Conservation (phyloP, 2,329 filamentous ascomycete species). For the Hypomyces rosellus region DNA sequence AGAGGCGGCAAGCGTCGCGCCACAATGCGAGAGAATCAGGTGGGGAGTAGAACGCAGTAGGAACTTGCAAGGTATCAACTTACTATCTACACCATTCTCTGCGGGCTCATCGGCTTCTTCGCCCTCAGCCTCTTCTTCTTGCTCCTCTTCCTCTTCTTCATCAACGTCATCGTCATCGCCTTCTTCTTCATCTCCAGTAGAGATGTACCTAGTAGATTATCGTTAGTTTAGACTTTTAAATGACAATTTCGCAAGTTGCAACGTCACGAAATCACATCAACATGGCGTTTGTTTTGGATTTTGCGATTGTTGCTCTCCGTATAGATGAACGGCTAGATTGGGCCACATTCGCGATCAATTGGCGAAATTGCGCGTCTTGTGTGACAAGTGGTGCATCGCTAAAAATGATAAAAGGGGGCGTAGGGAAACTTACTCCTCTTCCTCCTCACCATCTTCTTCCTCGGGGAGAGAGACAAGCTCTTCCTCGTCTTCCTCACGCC, state of each 20-base stretch:
- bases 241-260: neutral
- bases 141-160: constrained; percentile 32
- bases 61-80: constrained; percentile 10
- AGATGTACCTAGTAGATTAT: constrained; percentile 26
- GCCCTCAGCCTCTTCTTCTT: constrained; percentile 30
- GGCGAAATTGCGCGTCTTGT: neutral
- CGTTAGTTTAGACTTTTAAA: neutral
- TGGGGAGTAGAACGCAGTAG: neutral
- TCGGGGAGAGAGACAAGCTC: constrained; percentile 50
- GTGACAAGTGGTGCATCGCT: no score
- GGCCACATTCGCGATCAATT: neutral
- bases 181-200: constrained; percentile 35
- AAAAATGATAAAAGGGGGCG: neutral
- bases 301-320: neutral
- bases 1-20: neutral
- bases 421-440: constrained; percentile 43
- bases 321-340: no score
- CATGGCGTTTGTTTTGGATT: neutral
- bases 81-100: constrained; percentile 32
- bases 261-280: neutral
- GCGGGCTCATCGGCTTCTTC: constrained; percentile 22
- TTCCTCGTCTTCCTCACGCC: constrained; percentile 54
- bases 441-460: constrained; percentile 44
- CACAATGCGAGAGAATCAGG: neutral
- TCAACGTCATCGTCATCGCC: constrained; percentile 35